Evolutionary conservation across 1,284 basidiomycete species (phyloP).

Genomic region (Termitomyces sp.): DNA sequence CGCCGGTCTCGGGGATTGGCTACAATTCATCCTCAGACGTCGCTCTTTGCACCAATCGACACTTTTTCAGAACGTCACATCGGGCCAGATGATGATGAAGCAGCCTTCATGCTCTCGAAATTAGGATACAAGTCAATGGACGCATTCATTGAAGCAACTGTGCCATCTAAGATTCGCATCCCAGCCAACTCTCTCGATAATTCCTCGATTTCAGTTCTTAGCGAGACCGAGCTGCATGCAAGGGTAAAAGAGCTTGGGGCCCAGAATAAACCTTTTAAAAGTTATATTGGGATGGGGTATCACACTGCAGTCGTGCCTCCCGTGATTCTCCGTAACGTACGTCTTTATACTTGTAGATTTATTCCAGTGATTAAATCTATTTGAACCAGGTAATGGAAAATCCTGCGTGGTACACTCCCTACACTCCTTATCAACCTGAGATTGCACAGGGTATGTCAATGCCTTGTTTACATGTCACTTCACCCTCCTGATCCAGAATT

Average conservation of each 20-base stretch:
- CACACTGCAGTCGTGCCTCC: slow-evolving; percentile 91
- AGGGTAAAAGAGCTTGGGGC: slow-evolving; percentile 74
- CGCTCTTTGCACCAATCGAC: slow-evolving; percentile 78
- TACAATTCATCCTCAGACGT: slow-evolving; percentile 52
- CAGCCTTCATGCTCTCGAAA: slow-evolving; percentile 70
- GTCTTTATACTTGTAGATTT: slow-evolving; percentile 20
- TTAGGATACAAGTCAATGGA: slow-evolving; percentile 86
- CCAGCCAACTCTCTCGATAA: slow-evolving; percentile 58
- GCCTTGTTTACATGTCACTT: slow-evolving; percentile 4
- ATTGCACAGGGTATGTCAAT: slow-evolving; percentile 73
- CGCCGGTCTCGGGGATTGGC: slow-evolving; percentile 42
- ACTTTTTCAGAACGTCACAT: slow-evolving; percentile 86
- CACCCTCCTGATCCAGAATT: slow-evolving; percentile 5
- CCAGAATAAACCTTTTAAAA: slow-evolving; percentile 82
- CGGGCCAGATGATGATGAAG: slow-evolving; percentile 78
- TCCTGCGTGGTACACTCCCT: slow-evolving; percentile 97
- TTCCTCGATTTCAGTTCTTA: slow-evolving; percentile 66
- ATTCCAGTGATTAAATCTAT: background rate
- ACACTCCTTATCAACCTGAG: slow-evolving; percentile 93
- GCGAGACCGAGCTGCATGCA: slow-evolving; percentile 81
- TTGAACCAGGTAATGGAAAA: slow-evolving; percentile 81
- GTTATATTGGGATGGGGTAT: slow-evolving; percentile 98
- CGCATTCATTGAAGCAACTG: slow-evolving; percentile 75
- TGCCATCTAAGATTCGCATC: slow-evolving; percentile 78
- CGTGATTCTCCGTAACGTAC: slow-evolving; percentile 87